phyloP scores from a whole-genome alignment of 495 filamentous ascomycete genomes.

The Penicillium alfredii region DNA sequence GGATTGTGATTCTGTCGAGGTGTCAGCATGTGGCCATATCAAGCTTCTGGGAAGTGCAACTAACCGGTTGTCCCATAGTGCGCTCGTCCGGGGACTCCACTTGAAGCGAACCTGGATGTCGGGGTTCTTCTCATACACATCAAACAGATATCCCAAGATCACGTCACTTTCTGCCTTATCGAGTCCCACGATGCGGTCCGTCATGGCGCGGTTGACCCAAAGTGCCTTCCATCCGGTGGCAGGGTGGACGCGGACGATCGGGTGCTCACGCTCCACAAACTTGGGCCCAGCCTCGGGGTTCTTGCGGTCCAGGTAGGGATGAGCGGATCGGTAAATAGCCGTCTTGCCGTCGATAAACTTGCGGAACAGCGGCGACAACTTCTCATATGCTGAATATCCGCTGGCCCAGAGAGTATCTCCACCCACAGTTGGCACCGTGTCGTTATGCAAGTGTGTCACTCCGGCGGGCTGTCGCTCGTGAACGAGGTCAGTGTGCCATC shows the following conservation, averaged over 20 bases:
- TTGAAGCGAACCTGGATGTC: slow-evolving; percentile 65
- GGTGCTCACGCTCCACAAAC: slow-evolving; percentile 59
- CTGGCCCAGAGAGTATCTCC: slow-evolving; percentile 70
- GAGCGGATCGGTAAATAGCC: slow-evolving; percentile 61
- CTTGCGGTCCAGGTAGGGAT: slow-evolving; percentile 60
- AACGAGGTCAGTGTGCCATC: slow-evolving; percentile 67
- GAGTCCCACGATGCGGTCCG: slow-evolving; percentile 56
- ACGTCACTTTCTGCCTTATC: slow-evolving; percentile 61
- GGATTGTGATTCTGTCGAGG: slow-evolving; percentile 55
- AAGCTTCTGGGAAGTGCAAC: slow-evolving; percentile 40
- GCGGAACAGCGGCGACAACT: slow-evolving; percentile 62
- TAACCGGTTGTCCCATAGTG: slow-evolving; percentile 60
- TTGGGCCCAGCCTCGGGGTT: slow-evolving; percentile 56
- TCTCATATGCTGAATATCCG: slow-evolving; percentile 66
- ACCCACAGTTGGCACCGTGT: slow-evolving; percentile 56
- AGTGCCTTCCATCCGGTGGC: slow-evolving; percentile 66
- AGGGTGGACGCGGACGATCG: slow-evolving; percentile 64
- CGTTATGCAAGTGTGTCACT: slow-evolving; percentile 64
- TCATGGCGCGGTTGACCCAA: slow-evolving; percentile 65
- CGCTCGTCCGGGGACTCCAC: slow-evolving; percentile 57
- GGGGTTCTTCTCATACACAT: slow-evolving; percentile 59
- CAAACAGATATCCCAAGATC: slow-evolving; percentile 60
- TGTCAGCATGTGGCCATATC: slow-evolving; percentile 55
- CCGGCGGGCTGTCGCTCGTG: slow-evolving; percentile 66
- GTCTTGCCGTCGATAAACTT: slow-evolving; percentile 63